Evolutionary conservation across 1,284 basidiomycete species (phyloP).

Genomic region (Heterobasidion irregulare): DNA sequence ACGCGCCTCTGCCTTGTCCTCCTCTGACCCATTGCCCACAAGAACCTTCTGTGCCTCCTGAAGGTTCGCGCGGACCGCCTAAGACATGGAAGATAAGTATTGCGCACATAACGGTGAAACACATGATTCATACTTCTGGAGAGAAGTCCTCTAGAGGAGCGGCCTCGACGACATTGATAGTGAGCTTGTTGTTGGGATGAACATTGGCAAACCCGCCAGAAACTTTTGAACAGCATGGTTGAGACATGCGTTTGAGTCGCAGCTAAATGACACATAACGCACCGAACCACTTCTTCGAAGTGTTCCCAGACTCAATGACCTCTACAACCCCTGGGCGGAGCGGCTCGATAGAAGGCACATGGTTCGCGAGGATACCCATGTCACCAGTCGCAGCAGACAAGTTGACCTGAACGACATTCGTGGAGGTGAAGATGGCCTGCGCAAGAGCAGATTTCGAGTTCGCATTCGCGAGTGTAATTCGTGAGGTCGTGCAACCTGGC

Average conservation of each 20-base stretch:
- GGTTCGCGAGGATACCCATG: constrained; percentile 97
- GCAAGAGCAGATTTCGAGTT: constrained; percentile 2
- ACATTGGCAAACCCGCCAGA: constrained; percentile 98
- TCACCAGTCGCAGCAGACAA: constrained; percentile 90
- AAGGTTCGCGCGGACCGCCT: constrained; percentile 89
- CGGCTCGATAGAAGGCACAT: constrained; percentile 90
- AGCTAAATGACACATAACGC: constrained; percentile 7
- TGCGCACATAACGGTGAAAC: neutral
- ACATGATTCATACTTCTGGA: constrained; percentile 48
- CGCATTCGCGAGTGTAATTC: neutral
- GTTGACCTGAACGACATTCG: constrained; percentile 92
- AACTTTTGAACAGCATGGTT: constrained; percentile 41
- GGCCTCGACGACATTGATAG: constrained; percentile 96
- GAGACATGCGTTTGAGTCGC: neutral
- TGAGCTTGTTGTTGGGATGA: constrained; percentile 94
- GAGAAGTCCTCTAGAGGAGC: constrained; percentile 92
- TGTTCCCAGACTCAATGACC: constrained; percentile 74
- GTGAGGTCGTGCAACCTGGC: neutral
- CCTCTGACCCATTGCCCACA: constrained; percentile 79
- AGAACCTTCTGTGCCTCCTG: constrained; percentile 85
- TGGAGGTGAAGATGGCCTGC: constrained; percentile 80
- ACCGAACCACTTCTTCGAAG: constrained; percentile 95
- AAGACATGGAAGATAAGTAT: neutral
- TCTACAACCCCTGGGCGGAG: constrained; percentile 90
- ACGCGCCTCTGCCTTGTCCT: constrained; percentile 90